Percentiles rank a stretch among this genome's conserved stretches.
Evolutionary conservation across 2,329 filamentous ascomycete species (phyloP).

Genomic region (Aspergillus fumigatus): DNA sequence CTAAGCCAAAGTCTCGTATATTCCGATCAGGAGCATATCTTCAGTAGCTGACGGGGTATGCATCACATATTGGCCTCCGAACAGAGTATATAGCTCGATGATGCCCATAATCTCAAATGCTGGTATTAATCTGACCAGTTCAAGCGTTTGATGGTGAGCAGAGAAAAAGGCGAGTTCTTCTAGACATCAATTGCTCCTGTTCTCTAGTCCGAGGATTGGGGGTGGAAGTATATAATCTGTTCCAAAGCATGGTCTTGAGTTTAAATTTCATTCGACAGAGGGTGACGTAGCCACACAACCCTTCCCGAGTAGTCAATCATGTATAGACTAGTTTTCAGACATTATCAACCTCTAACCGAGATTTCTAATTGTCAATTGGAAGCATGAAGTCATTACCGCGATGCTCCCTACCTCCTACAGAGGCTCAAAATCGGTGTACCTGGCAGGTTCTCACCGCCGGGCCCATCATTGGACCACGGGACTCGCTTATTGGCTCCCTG

Average conservation of each 20-base stretch:
- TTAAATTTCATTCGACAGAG: neutral
- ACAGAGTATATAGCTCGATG: neutral
- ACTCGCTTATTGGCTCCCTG: conserved; percentile 28
- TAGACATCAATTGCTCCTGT: neutral
- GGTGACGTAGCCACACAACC: neutral
- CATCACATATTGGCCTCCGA: neutral
- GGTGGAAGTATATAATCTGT: neutral
- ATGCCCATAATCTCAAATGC: too few relatives aligned
- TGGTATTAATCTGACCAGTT: neutral
- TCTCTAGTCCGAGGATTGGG: neutral
- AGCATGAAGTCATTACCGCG: neutral
- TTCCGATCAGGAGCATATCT: neutral
- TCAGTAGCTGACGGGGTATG: neutral
- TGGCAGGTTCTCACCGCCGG: conserved; percentile 26
- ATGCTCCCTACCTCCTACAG: neutral
- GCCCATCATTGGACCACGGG: conserved; percentile 26
- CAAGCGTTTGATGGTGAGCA: neutral
- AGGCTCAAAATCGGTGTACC: neutral
- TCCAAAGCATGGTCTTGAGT: neutral
- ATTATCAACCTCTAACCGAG: neutral
- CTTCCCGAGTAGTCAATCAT: neutral
- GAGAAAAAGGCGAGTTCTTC: neutral
- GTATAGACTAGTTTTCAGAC: neutral
- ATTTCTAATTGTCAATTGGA: neutral
- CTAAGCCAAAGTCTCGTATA: neutral